A percentile compares a stretch with the other conserved stretches of the same genome.
Conservation (phyloP, 805 yeast species). For the Monosporozyma servazzii region DNA sequence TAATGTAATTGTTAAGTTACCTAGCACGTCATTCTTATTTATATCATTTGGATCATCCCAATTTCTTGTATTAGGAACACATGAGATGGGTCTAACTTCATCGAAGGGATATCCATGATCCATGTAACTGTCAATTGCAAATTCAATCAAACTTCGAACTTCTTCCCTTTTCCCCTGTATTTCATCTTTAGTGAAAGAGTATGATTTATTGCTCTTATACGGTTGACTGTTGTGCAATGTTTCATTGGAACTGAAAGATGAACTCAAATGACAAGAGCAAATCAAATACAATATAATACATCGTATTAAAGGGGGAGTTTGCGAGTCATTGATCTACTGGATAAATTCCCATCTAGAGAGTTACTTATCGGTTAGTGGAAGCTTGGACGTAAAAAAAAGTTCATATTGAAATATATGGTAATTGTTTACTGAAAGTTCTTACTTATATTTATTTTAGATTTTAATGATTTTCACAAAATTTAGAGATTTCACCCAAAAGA, state of each 20-base stretch:
- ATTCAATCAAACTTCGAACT: conserved; percentile 52
- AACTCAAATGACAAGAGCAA: background rate
- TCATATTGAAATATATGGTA: background rate
- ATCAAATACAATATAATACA: background rate
- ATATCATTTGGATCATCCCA: conserved; percentile 42
- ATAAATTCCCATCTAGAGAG: background rate
- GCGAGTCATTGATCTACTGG: background rate
- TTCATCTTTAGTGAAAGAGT: conserved; percentile 27
- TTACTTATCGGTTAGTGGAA: too few species aligned
- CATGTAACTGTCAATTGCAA: conserved; percentile 68
- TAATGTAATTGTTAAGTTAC: conserved; percentile 70
- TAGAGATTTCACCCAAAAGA: background rate
- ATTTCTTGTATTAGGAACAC: conserved; percentile 62
- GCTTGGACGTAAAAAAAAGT: too few species aligned
- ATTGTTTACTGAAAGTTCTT: background rate
- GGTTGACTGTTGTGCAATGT: background rate
- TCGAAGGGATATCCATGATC: conserved; percentile 69
- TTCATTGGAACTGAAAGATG: background rate
- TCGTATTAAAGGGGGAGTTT: background rate
- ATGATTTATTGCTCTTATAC: background rate
- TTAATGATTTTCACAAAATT: background rate
- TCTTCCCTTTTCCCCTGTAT: conserved; percentile 31
- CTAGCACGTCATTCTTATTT: conserved; percentile 72
- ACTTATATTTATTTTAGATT: background rate
- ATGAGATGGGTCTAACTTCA: conserved; percentile 67